Evolutionary conservation across 768 basidiomycete species (phyloP), one percentile per base, ranked within the genome.

Genomic region (Lentinula edodes): DNA sequence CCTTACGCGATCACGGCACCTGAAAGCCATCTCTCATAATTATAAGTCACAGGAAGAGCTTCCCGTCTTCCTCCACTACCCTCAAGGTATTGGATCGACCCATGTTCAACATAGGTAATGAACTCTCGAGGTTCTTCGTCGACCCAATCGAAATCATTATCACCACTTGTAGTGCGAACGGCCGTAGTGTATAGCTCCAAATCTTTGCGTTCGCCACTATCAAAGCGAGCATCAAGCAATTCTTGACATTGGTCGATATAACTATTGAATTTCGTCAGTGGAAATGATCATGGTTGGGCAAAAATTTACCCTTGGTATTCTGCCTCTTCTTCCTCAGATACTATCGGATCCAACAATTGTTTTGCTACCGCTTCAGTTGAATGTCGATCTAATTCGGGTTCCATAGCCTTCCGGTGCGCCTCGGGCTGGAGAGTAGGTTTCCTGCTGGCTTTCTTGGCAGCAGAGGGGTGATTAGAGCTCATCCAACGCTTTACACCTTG

Each of bases 401-500:
- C 69, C 32, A 59, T 53, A 39, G 69, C 66, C 62, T 66, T 66
- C 61, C 74, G 73, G 66, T 72, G 75, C 13, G 68, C 64, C 62
- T 78, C 78, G 9, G 74, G 67, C n/a, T 73, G 73, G 5, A 73
- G 60, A 8, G 68, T 58, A 41, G 74, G 62, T 39, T 81, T 80
- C 36, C 72, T 74, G 55, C 68, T 73, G 56, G 66, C 69, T 64
- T 74, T 77, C 64, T 78, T 82, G 60, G 76, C 70, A 32, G 68
- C 76, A 2, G 80, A 64, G 1, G 77, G 66, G 1, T 80, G 75
- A 48, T 81, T 79, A 1, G 87, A 78, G 9, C 85, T 79, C 58
- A 93, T 91, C 90, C 89, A 92, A 16, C 85, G 81, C 34, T 88
- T 80, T 9, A 93, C 87, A 32, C 90, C 91, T 63, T 88, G 87